Evolutionary conservation across 345 rosid genomes (phyloP).

Genomic region (Aegle marmelos): DNA sequence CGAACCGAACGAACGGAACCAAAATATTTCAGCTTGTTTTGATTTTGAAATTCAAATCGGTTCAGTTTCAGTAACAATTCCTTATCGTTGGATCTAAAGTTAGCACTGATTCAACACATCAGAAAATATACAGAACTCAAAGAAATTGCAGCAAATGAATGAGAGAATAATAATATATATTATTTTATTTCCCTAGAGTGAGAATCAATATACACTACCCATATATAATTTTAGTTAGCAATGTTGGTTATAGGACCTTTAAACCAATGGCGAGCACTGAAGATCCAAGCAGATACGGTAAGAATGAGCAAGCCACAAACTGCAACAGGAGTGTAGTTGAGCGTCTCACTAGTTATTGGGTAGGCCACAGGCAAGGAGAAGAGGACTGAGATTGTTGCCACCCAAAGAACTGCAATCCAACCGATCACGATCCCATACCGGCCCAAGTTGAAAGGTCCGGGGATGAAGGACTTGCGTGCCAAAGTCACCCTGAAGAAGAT

Average conservation of each 20-base stretch:
- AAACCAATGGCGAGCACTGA: constrained; percentile 80
- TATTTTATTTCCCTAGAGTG: background rate
- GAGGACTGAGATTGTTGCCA: constrained; percentile 77
- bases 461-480: constrained; percentile 64
- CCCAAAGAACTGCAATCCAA: constrained; percentile 92
- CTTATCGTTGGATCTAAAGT: too few species aligned
- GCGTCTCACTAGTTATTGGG: constrained; percentile 73
- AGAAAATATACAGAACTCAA: background rate
- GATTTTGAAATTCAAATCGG: too few species aligned
- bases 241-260: constrained; percentile 77
- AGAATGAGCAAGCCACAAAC: constrained; percentile 68
- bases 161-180: background rate
- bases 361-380: constrained; percentile 92
- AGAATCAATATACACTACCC: background rate
- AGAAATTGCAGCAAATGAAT: background rate
- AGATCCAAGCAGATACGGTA: constrained; percentile 54
- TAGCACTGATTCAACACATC: background rate
- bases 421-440: constrained; percentile 60
- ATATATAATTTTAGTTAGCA: constrained; percentile 22
- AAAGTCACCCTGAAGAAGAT: constrained; percentile 79
- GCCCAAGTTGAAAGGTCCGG: constrained; percentile 87
- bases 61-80: too few species aligned
- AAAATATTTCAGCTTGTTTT: too few species aligned
- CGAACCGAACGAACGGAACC: too few species aligned
- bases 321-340: constrained; percentile 93